A percentile compares a stretch with the other conserved stretches of the same genome.
Evolutionary conservation across 2,329 filamentous ascomycete genomes (phyloP).

Genomic region (Fusarium brevicatenulatum): DNA sequence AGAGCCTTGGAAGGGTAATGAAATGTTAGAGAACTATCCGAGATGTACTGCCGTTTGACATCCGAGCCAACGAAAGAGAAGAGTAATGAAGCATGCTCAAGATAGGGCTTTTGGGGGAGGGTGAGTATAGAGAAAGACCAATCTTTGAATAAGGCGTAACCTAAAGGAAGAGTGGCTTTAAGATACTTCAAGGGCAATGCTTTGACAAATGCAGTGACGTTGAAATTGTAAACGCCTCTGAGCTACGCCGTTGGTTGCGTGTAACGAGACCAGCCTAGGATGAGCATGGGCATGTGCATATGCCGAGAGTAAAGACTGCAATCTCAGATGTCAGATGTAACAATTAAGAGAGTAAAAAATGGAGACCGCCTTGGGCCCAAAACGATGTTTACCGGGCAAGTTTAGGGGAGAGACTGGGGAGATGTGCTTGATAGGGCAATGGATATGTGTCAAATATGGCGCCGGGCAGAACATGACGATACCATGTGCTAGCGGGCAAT

Average conservation of each 20-base stretch:
- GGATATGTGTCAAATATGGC: conserved; percentile 37
- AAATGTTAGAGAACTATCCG: conserved; percentile 32
- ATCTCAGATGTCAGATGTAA: conserved; percentile 35
- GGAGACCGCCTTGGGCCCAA: conserved; percentile 14
- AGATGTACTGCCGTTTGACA: conserved; percentile 29
- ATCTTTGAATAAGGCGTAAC: conserved; percentile 27
- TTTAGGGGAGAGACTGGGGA: conserved; percentile 29
- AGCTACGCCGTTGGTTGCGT: conserved; percentile 39
- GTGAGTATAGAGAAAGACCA: conserved; percentile 41
- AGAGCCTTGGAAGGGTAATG: conserved; percentile 26
- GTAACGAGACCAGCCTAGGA: conserved; percentile 35
- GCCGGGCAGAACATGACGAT: conserved; percentile 33
- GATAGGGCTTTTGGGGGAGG: conserved; percentile 41
- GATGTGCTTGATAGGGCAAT: conserved; percentile 37
- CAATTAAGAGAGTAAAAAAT: conserved; percentile 26
- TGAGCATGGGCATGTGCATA: conserved; percentile 43
- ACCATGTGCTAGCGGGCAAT: conserved; percentile 19
- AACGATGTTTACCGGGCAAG: conserved; percentile 18
- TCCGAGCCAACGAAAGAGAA: conserved; percentile 41
- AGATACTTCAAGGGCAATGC: conserved; percentile 28
- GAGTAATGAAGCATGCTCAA: conserved; percentile 30
- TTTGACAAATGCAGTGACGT: conserved; percentile 39
- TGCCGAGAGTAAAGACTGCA: conserved; percentile 40
- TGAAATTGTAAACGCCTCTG: conserved; percentile 39
- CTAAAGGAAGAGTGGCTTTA: conserved; percentile 40